These are phyloP conservation scores for Hibiscus tridactylites DNA, from an alignment of 345 rosid species.

Conservation along the genomic window DNA sequence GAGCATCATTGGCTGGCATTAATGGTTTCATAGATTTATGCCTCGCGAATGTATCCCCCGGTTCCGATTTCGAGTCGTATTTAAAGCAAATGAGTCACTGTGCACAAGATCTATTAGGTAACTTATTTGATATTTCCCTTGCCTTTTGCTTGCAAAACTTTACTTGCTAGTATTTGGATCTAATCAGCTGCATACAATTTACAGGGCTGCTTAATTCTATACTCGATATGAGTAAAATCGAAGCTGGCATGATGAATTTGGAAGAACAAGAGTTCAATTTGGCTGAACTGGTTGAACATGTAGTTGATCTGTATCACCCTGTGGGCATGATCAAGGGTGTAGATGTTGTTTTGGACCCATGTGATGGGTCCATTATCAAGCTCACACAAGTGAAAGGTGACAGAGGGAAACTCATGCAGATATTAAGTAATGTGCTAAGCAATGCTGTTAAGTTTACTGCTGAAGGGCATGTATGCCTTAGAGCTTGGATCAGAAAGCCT, in stretches of 20 bases:
- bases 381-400: slow-evolving; percentile 51
- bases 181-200: neutral
- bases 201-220: slow-evolving; percentile 55
- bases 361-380: slow-evolving; percentile 45
- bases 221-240: slow-evolving; percentile 75
- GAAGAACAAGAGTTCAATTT: slow-evolving; percentile 63
- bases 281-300: slow-evolving; percentile 48
- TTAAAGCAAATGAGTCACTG: slow-evolving; percentile 41
- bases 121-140: neutral
- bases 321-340: slow-evolving; percentile 55
- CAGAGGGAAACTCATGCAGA: slow-evolving; percentile 48
- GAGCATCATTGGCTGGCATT: slow-evolving; percentile 54
- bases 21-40: slow-evolving; percentile 46
- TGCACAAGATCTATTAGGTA: slow-evolving; percentile 54
- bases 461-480: slow-evolving; percentile 48
- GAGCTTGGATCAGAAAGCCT: slow-evolving; percentile 54
- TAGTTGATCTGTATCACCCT: slow-evolving; percentile 48
- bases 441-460: slow-evolving; percentile 79
- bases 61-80: slow-evolving; percentile 32
- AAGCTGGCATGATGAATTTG: slow-evolving; percentile 69
- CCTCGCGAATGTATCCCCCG: slow-evolving; percentile 27
- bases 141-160: neutral
- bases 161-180: neutral
- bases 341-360: slow-evolving; percentile 56
- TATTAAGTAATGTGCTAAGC: slow-evolving; percentile 53